Evolutionary conservation across 2,329 filamentous ascomycete species (phyloP), one percentile per base, ranked within the genome.

Genomic region (Bisporella sp.): DNA sequence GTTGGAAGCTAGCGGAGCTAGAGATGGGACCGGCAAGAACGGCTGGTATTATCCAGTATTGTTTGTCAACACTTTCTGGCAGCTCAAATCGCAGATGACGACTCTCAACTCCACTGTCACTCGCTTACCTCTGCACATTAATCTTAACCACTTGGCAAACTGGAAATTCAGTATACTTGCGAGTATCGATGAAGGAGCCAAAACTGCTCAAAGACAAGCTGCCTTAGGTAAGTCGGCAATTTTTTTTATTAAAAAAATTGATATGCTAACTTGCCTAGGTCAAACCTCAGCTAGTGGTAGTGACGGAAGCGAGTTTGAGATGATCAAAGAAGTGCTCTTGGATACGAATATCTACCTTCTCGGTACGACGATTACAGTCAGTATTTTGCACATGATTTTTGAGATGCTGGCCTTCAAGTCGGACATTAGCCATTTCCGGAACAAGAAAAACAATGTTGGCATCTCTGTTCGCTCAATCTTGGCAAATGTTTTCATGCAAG

Each of bases 401-500:
- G 93, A 99, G 71, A 91, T 87, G 64, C 79, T 99, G 33, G 93
- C 93, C 1, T 99, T 99, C 74, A 96, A 95, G 64, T 96, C 87
- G 66, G 93, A 99, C 66, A 96, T 99, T 66, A 83, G 90, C 45
- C 93, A 99, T 71, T 99, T 93, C 82, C 89, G 91, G 66, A 96
- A 97, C 76, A 99, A 99, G 85, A 99, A 99, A 77, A 95, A 97
- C 73, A 93, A 96, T 52, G 87, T 99, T 31, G 93, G 93, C 56
- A 95, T 96, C 43, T 96, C 91, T 1, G 87, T 99, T 53, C 89
- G 93, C 51, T 95, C 92, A 32, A 99, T 99, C 64, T 75, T 99
- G 51, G 90, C 89, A 66, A 99, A 97, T 64, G 91, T 97, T 55
- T 91, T 97, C 69, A 99, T 99, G 93, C 93, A 99, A 70, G 69